Conservation (phyloP, 352 stramenopile species). For the Pythium rishiriense region DNA sequence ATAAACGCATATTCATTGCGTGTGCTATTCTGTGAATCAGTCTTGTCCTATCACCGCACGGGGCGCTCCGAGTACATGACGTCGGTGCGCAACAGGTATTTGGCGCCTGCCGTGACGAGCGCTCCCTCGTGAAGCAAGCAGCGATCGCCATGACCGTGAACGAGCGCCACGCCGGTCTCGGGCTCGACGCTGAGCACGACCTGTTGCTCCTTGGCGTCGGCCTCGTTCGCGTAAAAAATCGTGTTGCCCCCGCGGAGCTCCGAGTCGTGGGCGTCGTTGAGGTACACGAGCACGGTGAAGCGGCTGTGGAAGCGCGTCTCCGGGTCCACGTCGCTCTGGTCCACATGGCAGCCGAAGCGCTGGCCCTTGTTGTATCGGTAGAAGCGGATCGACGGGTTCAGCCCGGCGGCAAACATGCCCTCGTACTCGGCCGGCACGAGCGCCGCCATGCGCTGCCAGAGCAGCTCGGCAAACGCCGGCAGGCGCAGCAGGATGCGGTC, state of each 20-base stretch:
- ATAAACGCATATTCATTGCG: neutral
- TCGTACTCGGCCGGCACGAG: conserved; percentile 62
- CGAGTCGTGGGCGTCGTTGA: conserved; percentile 76
- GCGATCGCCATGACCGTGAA: conserved; percentile 74
- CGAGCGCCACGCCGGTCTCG: conserved; percentile 63
- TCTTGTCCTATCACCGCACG: conserved; percentile 10
- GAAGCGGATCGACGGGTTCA: conserved; percentile 77
- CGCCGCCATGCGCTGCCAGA: conserved; percentile 62
- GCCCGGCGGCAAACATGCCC: conserved; percentile 57
- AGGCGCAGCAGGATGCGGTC: conserved; percentile 65
- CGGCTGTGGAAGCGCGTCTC: conserved; percentile 69
- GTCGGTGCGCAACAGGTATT: conserved; percentile 78
- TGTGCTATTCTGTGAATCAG: neutral
- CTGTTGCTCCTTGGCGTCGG: conserved; percentile 38
- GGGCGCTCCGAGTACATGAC: conserved; percentile 69
- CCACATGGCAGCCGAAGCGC: conserved; percentile 80
- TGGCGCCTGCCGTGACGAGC: conserved; percentile 53
- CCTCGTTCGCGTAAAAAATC: conserved; percentile 71
- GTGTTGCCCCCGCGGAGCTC: conserved; percentile 64
- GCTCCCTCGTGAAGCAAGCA: conserved; percentile 81
- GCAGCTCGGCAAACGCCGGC: conserved; percentile 58
- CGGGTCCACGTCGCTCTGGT: conserved; percentile 80
- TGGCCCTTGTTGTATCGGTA: conserved; percentile 73
- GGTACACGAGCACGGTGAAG: conserved; percentile 83
- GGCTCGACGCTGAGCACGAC: conserved; percentile 60